Conservation (phyloP, 2,329 filamentous ascomycete genomes). For the Colletotrichum sp. region DNA sequence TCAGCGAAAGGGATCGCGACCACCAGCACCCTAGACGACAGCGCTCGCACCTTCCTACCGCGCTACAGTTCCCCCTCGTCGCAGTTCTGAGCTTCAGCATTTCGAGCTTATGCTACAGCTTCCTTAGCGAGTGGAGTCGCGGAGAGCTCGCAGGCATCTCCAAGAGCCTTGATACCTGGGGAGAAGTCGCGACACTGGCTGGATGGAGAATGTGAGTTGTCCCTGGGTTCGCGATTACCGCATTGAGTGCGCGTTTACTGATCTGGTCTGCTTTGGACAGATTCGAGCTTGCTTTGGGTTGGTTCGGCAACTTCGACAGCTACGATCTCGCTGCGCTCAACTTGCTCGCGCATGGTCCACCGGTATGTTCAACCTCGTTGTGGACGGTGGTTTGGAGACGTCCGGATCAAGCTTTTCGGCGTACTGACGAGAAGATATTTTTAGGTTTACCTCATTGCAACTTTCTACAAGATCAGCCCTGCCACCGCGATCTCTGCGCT, state of each 20-base stretch:
- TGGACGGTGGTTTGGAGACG: background rate
- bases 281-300: constrained; percentile 73
- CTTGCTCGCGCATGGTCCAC: constrained; percentile 76
- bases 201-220: constrained; percentile 62
- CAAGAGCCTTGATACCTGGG: constrained; percentile 65
- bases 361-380: constrained; percentile 49
- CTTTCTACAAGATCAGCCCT: constrained; percentile 76
- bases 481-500: constrained; percentile 66
- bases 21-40: constrained; percentile 6
- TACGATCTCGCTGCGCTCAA: constrained; percentile 70
- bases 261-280: constrained; percentile 68
- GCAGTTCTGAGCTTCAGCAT: constrained; percentile 63
- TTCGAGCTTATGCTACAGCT: constrained; percentile 68
- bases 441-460: constrained; percentile 74
- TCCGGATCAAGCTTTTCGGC: background rate
- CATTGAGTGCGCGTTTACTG: background rate
- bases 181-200: constrained; percentile 61
- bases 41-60: constrained; percentile 44
- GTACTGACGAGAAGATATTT: background rate
- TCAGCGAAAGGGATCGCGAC: constrained; percentile 9
- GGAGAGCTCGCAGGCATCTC: constrained; percentile 73
- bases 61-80: constrained; percentile 58
- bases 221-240: background rate
- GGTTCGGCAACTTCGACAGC: constrained; percentile 77
- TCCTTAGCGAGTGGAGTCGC: constrained; percentile 63